Evolutionary conservation across 495 filamentous ascomycete species (phyloP), one percentile per base, ranked within the genome.

Genomic region (Tuber brumale): DNA sequence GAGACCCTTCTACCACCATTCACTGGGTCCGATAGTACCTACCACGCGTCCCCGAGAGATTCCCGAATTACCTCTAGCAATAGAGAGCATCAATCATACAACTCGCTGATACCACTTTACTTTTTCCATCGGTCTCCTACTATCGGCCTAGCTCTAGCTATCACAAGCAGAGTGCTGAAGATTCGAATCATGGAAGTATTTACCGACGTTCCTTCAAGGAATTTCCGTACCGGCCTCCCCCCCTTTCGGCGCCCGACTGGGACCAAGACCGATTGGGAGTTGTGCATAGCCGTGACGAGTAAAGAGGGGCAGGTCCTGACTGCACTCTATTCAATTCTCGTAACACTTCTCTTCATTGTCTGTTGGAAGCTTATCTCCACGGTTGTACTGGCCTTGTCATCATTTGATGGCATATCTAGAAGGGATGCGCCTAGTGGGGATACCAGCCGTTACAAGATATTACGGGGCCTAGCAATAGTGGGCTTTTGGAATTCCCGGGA

Each of bases 401-500:
- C 3, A 4, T 39, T 39, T 39, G n/a, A n/a, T n/a, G n/a, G n/a
- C n/a, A n/a, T n/a, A n/a, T n/a, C n/a, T n/a, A n/a, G n/a, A n/a
- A n/a, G n/a, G 37, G 37, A 39, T 4, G 2, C 37, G 37, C 37
- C 5, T 4, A 39, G 37, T 39, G 5, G 5, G 37, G 37, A 39
- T 39, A 39, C 37, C 2, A 39, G 10, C 12, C 43, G 16, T 16
- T 1, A 14, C 43, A 14, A 16, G 2, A 39, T 39, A 37, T 10
- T 39, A 10, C 70, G 10, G 0, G 42, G 42, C 1, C 12, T 71
- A 1, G 27, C 2, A 7, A 1, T 4, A 1, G 70, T 71, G 0
- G 70, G 70, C 19, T 71, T 71, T 43, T 71, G n/a, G 70, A 71
- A 71, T 43, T 27, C 70, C 19, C 70, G 70, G 2, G 70, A 71